These are phyloP conservation scores for Epichloe festucae DNA, from an alignment of 2,329 filamentous ascomycete species.

Conservation along the genomic window DNA sequence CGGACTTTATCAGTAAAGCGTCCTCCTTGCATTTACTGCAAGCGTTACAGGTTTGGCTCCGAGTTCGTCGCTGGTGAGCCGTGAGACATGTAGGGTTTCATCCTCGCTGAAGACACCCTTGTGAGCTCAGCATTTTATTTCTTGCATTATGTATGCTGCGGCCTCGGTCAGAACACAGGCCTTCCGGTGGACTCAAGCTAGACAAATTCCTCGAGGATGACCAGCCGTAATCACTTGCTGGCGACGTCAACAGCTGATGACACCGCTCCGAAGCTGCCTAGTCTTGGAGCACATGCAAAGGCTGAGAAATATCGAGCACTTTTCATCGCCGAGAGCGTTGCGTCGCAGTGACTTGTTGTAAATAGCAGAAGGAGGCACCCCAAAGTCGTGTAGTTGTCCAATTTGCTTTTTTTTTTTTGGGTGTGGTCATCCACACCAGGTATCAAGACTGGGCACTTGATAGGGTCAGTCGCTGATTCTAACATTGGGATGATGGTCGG, in stretches of 20 bases:
- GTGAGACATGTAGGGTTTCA: not conserved
- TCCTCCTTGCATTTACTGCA: not conserved
- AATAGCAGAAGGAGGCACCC: not conserved
- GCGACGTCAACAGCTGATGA: no score
- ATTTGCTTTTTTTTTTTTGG: not conserved
- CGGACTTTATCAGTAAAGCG: no score
- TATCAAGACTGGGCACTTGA: not conserved
- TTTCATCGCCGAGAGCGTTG: not conserved
- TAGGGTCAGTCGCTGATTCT: not conserved
- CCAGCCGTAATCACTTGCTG: no score
- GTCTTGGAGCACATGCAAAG: no score
- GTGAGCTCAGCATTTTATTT: not conserved
- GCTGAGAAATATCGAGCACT: not conserved
- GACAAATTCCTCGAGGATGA: no score
- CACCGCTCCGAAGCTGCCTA: no score
- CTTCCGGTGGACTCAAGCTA: not conserved
- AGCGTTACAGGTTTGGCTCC: not conserved
- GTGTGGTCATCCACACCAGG: not conserved
- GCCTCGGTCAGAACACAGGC: no score
- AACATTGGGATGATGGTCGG: no score
- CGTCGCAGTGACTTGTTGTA: not conserved
- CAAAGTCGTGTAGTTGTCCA: not conserved
- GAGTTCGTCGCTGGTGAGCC: conserved; percentile 20
- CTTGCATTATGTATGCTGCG: not conserved
- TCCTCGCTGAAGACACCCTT: not conserved